A percentile compares a stretch with the other conserved stretches of the same genome.
These are phyloP conservation scores for Leccinum colubrinum DNA, from an alignment of 1,284 basidiomycete species.

Conservation along the genomic window DNA sequence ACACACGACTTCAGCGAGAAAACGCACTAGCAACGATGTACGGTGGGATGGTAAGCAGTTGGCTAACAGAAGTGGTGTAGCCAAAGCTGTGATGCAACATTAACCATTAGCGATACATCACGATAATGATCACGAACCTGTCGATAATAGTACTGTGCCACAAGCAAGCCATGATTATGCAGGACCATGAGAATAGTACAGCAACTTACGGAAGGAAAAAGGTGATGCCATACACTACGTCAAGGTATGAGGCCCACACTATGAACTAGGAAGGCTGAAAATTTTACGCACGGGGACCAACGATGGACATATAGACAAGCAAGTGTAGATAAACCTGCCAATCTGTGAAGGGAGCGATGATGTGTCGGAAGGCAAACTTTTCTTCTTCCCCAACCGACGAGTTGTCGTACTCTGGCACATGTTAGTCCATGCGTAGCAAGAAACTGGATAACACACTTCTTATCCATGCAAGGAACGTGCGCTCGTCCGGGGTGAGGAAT, in stretches of 20 bases:
- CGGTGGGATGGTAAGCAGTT: conserved; percentile 69
- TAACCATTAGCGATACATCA: background rate
- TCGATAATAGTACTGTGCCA: conserved; percentile 57
- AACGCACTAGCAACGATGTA: conserved; percentile 60
- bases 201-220: conserved; percentile 61
- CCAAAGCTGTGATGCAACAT: conserved; percentile 45
- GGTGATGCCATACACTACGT: conserved; percentile 54
- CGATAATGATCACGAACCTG: conserved; percentile 34
- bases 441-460: conserved; percentile 45
- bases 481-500: conserved; percentile 48
- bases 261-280: background rate
- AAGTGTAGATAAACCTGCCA: conserved; percentile 52
- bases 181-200: background rate
- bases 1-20: background rate
- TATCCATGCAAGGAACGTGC: conserved; percentile 44
- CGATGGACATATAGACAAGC: conserved; percentile 59
- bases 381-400: conserved; percentile 62
- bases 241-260: conserved; percentile 8
- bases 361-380: conserved; percentile 31
- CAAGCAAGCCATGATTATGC: background rate
- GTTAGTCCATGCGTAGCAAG: background rate
- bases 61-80: conserved; percentile 52
- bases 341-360: conserved; percentile 53
- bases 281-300: conserved; percentile 51
- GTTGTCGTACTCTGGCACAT: conserved; percentile 47